phyloP scores from a whole-genome alignment of 768 basidiomycete genomes.

The Podaxis sp. region DNA sequence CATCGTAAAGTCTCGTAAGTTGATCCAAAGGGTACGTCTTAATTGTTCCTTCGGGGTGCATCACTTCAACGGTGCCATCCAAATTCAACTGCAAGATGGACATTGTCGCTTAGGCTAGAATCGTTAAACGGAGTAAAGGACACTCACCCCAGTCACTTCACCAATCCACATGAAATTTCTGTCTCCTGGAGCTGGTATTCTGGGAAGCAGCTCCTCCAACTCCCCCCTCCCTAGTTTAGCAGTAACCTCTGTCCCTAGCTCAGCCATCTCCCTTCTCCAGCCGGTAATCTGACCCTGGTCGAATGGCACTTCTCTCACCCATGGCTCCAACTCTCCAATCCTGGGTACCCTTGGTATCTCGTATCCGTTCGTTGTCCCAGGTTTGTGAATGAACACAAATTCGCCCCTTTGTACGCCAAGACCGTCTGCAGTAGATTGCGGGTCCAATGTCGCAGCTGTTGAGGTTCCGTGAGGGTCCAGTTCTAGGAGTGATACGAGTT shows the following conservation, averaged over 20 bases:
- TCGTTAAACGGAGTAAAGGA: neutral
- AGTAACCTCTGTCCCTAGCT: slow-evolving; percentile 60
- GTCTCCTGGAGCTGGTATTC: slow-evolving; percentile 35
- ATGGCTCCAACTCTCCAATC: slow-evolving; percentile 80
- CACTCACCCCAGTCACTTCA: slow-evolving; percentile 70
- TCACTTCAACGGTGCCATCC: slow-evolving; percentile 71
- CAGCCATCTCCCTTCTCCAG: slow-evolving; percentile 70
- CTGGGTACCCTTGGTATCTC: slow-evolving; percentile 67
- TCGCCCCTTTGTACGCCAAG: slow-evolving; percentile 83
- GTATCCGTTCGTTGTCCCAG: slow-evolving; percentile 70
- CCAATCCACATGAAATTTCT: slow-evolving; percentile 72
- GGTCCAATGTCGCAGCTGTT: slow-evolving; percentile 39
- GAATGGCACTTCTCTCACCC: slow-evolving; percentile 63
- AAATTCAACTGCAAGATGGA: slow-evolving; percentile 49
- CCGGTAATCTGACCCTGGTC: slow-evolving; percentile 51
- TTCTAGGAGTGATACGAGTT: slow-evolving; percentile 80
- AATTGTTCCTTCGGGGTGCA: slow-evolving; percentile 53
- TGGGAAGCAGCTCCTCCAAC: slow-evolving; percentile 36
- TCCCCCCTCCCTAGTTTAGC: slow-evolving; percentile 35
- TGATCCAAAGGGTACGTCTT: slow-evolving; percentile 57
- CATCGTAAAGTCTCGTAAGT: slow-evolving; percentile 75
- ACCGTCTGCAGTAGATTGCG: slow-evolving; percentile 43
- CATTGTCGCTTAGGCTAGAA: slow-evolving; percentile 9
- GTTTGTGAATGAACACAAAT: slow-evolving; percentile 74
- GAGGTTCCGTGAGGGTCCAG: slow-evolving; percentile 79